Conservation (phyloP, 2,329 filamentous ascomycete genomes). For the Cercospora sp. region DNA sequence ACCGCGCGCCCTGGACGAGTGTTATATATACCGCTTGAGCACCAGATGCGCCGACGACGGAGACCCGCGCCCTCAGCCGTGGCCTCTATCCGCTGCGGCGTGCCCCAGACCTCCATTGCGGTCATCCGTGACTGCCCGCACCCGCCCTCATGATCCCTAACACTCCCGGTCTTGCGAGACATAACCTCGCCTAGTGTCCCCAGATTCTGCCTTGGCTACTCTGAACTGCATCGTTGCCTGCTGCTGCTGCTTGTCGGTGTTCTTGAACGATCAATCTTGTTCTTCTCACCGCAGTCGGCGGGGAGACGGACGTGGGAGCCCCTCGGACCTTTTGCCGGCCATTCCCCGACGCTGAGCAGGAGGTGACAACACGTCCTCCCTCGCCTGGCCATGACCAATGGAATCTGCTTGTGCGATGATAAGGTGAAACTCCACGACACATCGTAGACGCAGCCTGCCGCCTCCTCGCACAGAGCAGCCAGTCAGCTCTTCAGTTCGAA, state of each 20-base stretch:
- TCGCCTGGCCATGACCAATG: conserved; percentile 11
- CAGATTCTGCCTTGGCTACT: conserved; percentile 11
- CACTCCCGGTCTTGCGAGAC: conserved; percentile 4
- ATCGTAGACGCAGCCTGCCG: not conserved
- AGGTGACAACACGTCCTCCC: conserved; percentile 7
- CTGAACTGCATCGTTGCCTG: not conserved
- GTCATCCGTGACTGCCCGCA: conserved; percentile 1
- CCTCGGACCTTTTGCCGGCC: conserved; percentile 15
- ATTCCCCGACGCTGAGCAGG: conserved; percentile 3
- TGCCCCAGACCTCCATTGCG: conserved; percentile 2
- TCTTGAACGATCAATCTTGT: not conserved
- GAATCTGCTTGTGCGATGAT: conserved; percentile 10
- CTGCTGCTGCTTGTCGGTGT: not conserved
- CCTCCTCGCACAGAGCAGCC: not conserved
- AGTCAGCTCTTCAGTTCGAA: not conserved
- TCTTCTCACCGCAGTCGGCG: not conserved
- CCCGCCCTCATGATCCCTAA: conserved; percentile 5
- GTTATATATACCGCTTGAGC: not conserved
- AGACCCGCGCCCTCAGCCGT: conserved; percentile 1
- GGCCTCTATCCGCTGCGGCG: not conserved
- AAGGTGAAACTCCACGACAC: not conserved
- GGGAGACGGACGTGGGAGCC: not conserved
- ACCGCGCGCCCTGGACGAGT: not conserved
- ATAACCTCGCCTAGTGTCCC: conserved; percentile 5
- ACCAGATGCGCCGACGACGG: conserved; percentile 7